Evolutionary conservation across 495 filamentous ascomycete species (phyloP), one percentile per base, ranked within the genome.

Genomic region (Xylaria curta): DNA sequence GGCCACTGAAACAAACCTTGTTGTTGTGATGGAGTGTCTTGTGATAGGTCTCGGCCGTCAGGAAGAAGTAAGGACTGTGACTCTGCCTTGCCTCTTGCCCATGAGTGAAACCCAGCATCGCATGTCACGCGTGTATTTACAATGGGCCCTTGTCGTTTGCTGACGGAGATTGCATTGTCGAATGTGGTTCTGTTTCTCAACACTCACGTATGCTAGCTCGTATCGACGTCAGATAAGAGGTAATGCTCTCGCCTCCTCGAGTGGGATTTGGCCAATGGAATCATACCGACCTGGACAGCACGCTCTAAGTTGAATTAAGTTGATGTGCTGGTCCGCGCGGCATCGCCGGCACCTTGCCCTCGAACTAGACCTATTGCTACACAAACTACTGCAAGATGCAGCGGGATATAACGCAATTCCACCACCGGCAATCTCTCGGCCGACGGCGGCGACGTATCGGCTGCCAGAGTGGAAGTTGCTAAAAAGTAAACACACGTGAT

Each of bases 111-210:
- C 58, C 58, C n/a, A 10, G 19, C 21, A 56, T 24, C 17, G 13
- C 4, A 38, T 12, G 58, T 60, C 58, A 60, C 33, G 53, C 53
- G 53, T 31, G 26, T 56, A 56, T 56, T 56, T 56, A 31, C 53
- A 8, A 56, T 56, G 21, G 53, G 26, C 53, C 53, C 53, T 56
- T 17, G 24, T 56, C 53, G 24, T 56, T 31, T 31, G 1, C 53
- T 64, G 17, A n/a, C 40, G 40, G 31, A 33, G 17, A 26, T 66
- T 17, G 3, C 44, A 36, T 36, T 6, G 19, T 38, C 31, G 7
- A 33, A 53, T 26, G 19, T 66, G 63, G 46, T 19, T 66, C 63
- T 53, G 28, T 38, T 51, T 53, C 19, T 47, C 26, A 19, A n/a
- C 3, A 5, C 9, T 42, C 12, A 26, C 31, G 8, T 36, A 33